phyloP scores from a whole-genome alignment of 148 eudicot species.

The Limonium bicolor region DNA sequence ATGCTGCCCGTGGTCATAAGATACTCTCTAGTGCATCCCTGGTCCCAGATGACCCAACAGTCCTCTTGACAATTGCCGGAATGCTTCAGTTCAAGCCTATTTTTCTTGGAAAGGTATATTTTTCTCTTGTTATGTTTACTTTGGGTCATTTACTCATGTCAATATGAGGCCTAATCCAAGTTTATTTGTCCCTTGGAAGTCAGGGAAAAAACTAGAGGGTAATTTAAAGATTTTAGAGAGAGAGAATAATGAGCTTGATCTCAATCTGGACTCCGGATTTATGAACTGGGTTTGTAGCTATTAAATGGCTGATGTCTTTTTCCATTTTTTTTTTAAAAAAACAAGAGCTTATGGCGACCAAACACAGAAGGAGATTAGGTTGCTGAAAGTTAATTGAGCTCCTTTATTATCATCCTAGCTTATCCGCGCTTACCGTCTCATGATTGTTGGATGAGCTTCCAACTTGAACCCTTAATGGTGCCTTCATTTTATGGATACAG shows the following conservation, averaged over 20 bases:
- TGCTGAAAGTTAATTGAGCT: no score
- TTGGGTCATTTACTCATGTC: background rate
- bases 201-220: background rate
- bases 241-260: no score
- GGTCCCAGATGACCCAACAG: conserved; percentile 98
- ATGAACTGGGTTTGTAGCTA: no score
- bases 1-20: conserved; percentile 77
- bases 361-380: no score
- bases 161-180: background rate
- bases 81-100: conserved; percentile 99
- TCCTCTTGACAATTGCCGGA: conserved; percentile 90
- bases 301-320: no score
- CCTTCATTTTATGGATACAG: background rate
- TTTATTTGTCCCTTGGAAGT: background rate
- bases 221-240: no score
- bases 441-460: background rate
- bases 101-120: conserved; percentile 80
- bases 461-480: background rate
- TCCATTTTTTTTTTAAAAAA: no score
- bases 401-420: no score
- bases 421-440: no score
- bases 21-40: conserved; percentile 93
- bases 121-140: background rate
- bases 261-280: no score
- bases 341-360: no score